Conservation (phyloP, 805 yeast genomes). For the Tetrapisispora pingtungensis region DNA sequence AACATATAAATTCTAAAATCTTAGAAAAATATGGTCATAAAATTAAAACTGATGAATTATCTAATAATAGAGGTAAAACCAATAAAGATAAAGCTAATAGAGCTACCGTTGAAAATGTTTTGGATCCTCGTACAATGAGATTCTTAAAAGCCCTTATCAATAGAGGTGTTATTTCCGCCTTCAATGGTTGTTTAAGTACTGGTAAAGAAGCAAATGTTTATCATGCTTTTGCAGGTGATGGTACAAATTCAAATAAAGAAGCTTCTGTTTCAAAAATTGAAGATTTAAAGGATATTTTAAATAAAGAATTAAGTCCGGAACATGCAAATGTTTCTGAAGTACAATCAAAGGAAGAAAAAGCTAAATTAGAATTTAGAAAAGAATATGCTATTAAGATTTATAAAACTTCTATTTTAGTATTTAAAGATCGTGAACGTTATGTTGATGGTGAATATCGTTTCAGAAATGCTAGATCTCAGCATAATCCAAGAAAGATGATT, state of each 20-base stretch:
- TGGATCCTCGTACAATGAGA: slow-evolving; percentile 86
- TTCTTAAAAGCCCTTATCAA: slow-evolving; percentile 74
- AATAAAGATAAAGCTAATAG: slow-evolving; percentile 81
- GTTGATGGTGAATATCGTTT: slow-evolving; percentile 95
- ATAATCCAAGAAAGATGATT: slow-evolving; percentile 95
- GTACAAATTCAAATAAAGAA: background rate
- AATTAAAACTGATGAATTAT: slow-evolving; percentile 53
- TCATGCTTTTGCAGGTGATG: slow-evolving; percentile 47
- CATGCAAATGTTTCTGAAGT: slow-evolving; percentile 1
- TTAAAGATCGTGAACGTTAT: slow-evolving; percentile 91
- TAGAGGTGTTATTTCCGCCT: slow-evolving; percentile 71
- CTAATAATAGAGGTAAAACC: slow-evolving; percentile 45
- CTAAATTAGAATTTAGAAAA: slow-evolving; percentile 22
- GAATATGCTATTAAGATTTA: slow-evolving; percentile 88
- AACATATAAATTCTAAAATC: slow-evolving; percentile 38
- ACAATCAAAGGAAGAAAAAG: background rate
- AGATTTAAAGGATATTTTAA: background rate
- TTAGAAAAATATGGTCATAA: slow-evolving; percentile 53
- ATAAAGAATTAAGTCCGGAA: background rate
- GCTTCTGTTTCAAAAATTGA: background rate
- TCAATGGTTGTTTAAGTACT: slow-evolving; percentile 90
- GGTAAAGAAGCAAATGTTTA: slow-evolving; percentile 99
- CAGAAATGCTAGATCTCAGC: slow-evolving; percentile 72
- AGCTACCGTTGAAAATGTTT: slow-evolving; percentile 93
- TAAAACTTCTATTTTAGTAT: slow-evolving; percentile 93